Evolutionary conservation across 208 protist species (phyloP).

Genomic region (Tritrichomonas foetus): DNA sequence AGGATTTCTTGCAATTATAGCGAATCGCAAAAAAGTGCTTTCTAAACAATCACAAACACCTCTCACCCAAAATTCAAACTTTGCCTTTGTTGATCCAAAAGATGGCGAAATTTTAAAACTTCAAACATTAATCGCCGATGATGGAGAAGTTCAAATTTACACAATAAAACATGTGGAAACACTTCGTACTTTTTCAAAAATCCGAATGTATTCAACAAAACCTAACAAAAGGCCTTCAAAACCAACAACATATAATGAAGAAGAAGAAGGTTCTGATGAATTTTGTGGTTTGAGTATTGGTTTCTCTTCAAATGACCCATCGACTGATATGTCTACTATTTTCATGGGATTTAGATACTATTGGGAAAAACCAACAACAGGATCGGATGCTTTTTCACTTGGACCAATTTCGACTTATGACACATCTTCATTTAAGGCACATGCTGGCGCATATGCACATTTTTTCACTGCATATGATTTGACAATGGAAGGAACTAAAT

Average conservation of each 20-base stretch:
- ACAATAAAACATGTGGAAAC: background rate
- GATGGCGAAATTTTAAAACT: background rate
- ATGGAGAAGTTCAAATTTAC: background rate
- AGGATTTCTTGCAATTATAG: too few species aligned
- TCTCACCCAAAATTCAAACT: background rate
- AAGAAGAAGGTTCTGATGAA: background rate
- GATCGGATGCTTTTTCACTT: background rate
- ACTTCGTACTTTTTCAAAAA: background rate
- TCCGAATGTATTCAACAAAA: background rate
- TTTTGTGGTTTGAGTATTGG: background rate
- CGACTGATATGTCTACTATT: background rate
- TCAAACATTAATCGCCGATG: background rate
- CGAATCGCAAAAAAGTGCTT: too few species aligned
- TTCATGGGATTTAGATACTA: background rate
- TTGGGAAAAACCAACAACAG: background rate
- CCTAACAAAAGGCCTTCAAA: background rate
- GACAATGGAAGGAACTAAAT: background rate
- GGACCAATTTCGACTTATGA: background rate
- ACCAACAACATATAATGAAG: background rate
- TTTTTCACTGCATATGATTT: background rate
- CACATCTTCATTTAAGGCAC: background rate
- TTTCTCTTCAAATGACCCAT: background rate
- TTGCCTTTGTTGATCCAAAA: background rate
- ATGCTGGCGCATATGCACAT: background rate
- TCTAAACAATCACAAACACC: background rate